A percentile compares a stretch with the other conserved stretches of the same genome.
phyloP scores from a whole-genome alignment of 345 rosid species.

The Euphorbia pulcherrima region DNA sequence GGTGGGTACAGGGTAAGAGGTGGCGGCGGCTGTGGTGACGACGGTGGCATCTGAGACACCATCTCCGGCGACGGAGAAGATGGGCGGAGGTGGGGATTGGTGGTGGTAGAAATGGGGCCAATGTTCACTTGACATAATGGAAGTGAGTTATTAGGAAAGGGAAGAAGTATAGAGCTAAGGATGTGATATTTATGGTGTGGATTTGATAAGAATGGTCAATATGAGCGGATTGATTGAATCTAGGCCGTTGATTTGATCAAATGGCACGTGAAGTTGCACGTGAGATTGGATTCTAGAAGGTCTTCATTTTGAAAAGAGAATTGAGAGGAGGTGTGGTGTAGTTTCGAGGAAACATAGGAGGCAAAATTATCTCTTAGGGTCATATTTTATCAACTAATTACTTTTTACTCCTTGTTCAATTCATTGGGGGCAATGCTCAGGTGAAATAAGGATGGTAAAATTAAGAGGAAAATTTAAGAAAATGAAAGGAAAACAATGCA shows the following conservation, averaged over 20 bases:
- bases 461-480: too few relatives aligned
- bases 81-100: slow-evolving; percentile 28
- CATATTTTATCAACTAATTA: too few relatives aligned
- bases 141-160: slow-evolving; percentile 19
- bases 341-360: slow-evolving; percentile 17
- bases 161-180: slow-evolving; percentile 13
- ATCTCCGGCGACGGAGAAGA: background rate
- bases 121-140: slow-evolving; percentile 49
- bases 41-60: slow-evolving; percentile 30
- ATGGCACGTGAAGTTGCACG: slow-evolving; percentile 6
- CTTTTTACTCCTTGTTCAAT: too few relatives aligned
- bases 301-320: background rate
- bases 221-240: slow-evolving; percentile 14
- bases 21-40: slow-evolving; percentile 22
- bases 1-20: background rate
- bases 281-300: background rate
- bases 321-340: background rate
- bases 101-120: slow-evolving; percentile 66
- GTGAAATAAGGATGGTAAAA: too few relatives aligned
- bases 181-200: slow-evolving; percentile 29
- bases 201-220: slow-evolving; percentile 33
- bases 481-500: too few relatives aligned
- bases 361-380: too few relatives aligned
- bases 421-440: too few relatives aligned
- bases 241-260: slow-evolving; percentile 24